Base-by-base conservation (phyloP, 192 early-diverging fungal species). In the Coemansia sp. region DNA sequence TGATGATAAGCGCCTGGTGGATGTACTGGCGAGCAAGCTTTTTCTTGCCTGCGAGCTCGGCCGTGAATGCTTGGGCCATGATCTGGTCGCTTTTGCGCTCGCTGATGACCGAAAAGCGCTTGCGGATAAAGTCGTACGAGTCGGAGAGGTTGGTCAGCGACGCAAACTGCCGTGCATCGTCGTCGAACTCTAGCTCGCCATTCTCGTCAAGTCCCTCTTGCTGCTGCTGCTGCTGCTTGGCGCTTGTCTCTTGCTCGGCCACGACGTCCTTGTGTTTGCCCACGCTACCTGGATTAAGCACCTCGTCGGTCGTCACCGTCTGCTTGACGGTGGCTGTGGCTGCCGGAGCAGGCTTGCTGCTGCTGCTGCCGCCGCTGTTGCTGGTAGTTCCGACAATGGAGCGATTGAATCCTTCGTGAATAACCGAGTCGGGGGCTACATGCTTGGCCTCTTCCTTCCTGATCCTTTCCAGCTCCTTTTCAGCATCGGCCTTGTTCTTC, bases 21-120 rank as follows among this genome's bases (percentile, higher is more conserved):
- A 98, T 92, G 60, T 87, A 90, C 46, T 85, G 86, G 56, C 86
- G 81, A 25, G 92, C 86, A 30, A 83, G 82, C 24, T 78, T 71
- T 27, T 82, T 77, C n/a, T 91, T 82, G 6, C 89, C 89, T 2
- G 83, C 78, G 42, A 95, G 86, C 62, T 93, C 85, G 14, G 84
- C 73, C 20, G 85, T 83, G 58, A 98, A 94, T 0, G 90, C 95
- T 19, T 91, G 85, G 9, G 87, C 89, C 60, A 97, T 81, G 45
- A 97, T 90, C 72, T 92, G 84, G 66, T 97, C 93, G 4, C 86
- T 83, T 59, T 87, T 88, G 14, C 71, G 79, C 60, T 91, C 85
- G 34, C 77, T 83, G 25, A 89, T 85, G 8, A 97, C 74, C 11
- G 85, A 72, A 19, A 89, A 84, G 65, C 95, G 81, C 30, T 87